Base-by-base conservation (phyloP, 495 filamentous ascomycete species). In the Penicillium alfredii region DNA sequence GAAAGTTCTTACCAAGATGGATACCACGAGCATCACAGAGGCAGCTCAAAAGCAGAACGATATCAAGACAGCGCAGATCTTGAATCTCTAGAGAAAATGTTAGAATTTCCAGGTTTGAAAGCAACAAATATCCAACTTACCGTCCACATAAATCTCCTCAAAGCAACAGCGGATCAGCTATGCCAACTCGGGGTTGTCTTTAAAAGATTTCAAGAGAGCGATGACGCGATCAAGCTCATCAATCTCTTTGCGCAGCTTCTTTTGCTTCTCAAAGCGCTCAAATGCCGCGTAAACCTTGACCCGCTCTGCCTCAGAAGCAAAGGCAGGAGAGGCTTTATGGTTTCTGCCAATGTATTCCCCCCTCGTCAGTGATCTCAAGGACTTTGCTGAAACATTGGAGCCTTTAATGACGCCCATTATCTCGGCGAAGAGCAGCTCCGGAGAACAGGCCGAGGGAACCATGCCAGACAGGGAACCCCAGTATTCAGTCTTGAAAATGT, bases 381-480 rank as follows among this genome's bases (percentile, higher is more conserved):
- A 38, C 11, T 45, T 29, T 0, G 34, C 34, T 3, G 37, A 42
- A 0, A 36, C 16, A 21, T 20, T 29, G 0, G 58, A 68, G 6
- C 66, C 66, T 36, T 70, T 67, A 23, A 71, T 61, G 0, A 63
- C 53, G 18, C 66, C 66, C 59, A 71, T 58, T 4, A 71, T 71
- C 15, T 71, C 66, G 0, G 60, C 51, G 32, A 71, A 71, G 3
- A 63, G 56, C 6, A 68, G 52, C 13, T 59, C 50, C n/a, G 40
- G 16, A 9, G 45, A 42, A 25, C 45, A 48, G 10, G 40, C 32
- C 0, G 33, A 23, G 6, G 62, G 39, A 4, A 57, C 37, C 8
- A 34, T 31, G 17, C 41, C 32, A 0, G 55, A 40, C 0, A 70
- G 42, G 4, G 24, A 47, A 8, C 40, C 36, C 66, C 68, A 71